These are phyloP conservation scores for Chlamydomonas applanata DNA, from an alignment of 139 green algal genomes.

Conservation along the genomic window DNA sequence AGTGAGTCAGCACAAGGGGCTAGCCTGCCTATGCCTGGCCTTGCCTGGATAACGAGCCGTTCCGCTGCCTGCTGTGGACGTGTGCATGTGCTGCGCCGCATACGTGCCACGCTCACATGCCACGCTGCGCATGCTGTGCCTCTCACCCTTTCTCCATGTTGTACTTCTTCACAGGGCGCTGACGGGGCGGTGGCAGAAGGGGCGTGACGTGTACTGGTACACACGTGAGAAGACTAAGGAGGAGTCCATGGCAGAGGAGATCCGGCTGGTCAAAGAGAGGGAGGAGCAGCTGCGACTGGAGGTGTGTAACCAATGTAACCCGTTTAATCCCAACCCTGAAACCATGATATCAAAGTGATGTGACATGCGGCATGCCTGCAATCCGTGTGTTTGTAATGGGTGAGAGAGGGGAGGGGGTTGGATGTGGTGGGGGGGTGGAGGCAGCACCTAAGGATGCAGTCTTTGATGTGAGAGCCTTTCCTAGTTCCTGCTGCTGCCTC, in stretches of 20 bases:
- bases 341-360: too few species aligned
- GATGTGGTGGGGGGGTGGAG: too few species aligned
- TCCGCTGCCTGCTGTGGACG: not conserved
- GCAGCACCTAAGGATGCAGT: too few species aligned
- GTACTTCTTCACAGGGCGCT: conserved; percentile 37
- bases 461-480: too few species aligned
- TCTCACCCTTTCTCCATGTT: not conserved
- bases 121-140: not conserved
- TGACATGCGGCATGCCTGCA: too few species aligned
- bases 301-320: conserved; percentile 27
- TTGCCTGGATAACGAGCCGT: too few species aligned
- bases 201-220: conserved; percentile 79
- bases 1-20: conserved; percentile 20
- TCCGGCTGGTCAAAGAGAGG: conserved; percentile 62
- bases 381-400: too few species aligned
- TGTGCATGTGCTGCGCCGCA: too few species aligned
- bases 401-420: too few species aligned
- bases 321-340: too few species aligned
- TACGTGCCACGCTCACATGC: too few species aligned
- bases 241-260: conserved; percentile 38
- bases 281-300: conserved; percentile 80
- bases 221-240: conserved; percentile 45
- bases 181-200: conserved; percentile 69
- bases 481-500: too few species aligned
- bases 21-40: not conserved